phyloP scores from a whole-genome alignment of 2,329 filamentous ascomycete genomes.

The Aspergillus tamarii region DNA sequence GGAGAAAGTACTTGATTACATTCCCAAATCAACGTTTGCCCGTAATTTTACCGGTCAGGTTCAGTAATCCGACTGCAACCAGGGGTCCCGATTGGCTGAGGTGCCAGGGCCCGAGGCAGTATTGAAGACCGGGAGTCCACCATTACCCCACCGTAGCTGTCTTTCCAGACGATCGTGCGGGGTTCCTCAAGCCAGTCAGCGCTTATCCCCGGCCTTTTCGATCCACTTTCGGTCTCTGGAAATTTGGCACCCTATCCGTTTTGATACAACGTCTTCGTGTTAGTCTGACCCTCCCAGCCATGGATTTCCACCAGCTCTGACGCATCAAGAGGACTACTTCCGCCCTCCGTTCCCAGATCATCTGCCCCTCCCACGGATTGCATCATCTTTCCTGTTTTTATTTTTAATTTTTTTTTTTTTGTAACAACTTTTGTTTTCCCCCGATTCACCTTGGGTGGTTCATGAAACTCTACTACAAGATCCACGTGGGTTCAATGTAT shows the following conservation, averaged over 20 bases:
- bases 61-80: not conserved
- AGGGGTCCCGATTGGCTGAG: not conserved
- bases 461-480: not conserved
- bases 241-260: not conserved
- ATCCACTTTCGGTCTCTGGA: not conserved
- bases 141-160: not conserved
- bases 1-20: no score
- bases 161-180: constrained; percentile 5
- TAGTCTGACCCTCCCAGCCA: not conserved
- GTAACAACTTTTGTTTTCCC: not conserved
- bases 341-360: not conserved
- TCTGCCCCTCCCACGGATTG: not conserved
- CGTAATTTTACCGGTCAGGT: not conserved
- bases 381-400: not conserved
- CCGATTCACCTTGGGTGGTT: not conserved
- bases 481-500: not conserved
- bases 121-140: not conserved
- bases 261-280: not conserved
- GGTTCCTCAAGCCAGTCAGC: constrained; percentile 1
- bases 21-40: no score
- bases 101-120: not conserved
- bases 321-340: not conserved
- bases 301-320: not conserved
- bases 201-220: not conserved
- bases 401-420: not conserved